A percentile compares a stretch with the other conserved stretches of the same genome.
phyloP scores from a whole-genome alignment of 2,329 filamentous ascomycete species.

The Myriosclerotinia curreyana region DNA sequence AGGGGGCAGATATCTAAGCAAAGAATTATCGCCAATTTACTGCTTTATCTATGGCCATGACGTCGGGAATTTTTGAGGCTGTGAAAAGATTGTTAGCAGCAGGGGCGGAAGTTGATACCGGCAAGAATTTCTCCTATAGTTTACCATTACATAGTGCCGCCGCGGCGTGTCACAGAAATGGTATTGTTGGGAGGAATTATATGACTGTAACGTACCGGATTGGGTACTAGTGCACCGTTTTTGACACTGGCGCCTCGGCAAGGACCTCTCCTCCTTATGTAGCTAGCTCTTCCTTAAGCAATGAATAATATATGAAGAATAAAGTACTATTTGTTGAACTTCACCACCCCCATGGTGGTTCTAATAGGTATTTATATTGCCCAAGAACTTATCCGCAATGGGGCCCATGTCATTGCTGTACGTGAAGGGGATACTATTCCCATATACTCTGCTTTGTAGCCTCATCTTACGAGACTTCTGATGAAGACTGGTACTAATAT shows the following conservation, averaged over 20 bases:
- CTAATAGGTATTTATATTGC: background rate
- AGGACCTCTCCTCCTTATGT: no score
- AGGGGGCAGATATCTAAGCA: conserved; percentile 2
- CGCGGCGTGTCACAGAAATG: background rate
- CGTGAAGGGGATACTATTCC: background rate
- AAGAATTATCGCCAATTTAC: background rate
- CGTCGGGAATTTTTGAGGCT: background rate
- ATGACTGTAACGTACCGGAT: no score
- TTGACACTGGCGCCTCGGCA: no score
- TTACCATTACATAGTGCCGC: background rate
- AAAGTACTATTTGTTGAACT: no score
- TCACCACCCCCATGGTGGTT: no score
- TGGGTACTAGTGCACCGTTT: no score
- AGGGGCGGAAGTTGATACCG: conserved; percentile 13
- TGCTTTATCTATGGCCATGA: background rate
- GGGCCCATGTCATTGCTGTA: background rate
- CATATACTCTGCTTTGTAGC: background rate
- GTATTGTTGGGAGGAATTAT: background rate
- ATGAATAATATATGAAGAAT: no score
- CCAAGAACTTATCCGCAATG: background rate
- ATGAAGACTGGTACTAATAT: background rate
- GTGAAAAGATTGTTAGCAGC: background rate
- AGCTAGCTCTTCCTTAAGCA: no score
- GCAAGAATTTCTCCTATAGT: background rate
- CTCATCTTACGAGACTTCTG: background rate